Evolutionary conservation across 129 eudicot genomes (phyloP).

Genomic region (Flaveria sonorensis): DNA sequence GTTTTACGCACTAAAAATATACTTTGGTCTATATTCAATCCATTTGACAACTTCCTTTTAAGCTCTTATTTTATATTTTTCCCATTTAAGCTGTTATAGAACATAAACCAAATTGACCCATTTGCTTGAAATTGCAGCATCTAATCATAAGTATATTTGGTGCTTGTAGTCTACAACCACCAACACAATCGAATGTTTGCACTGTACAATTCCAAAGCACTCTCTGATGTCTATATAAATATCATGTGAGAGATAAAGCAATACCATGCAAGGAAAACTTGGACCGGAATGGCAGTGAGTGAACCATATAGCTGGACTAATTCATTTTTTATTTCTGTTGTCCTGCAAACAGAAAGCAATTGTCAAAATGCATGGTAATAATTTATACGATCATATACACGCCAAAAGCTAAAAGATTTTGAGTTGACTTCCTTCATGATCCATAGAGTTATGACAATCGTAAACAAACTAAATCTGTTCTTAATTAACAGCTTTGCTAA

Average conservation of each 20-base stretch:
- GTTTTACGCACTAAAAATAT: too few species aligned
- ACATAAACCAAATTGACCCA: too few species aligned
- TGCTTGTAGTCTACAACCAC: background rate
- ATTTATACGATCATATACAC: background rate
- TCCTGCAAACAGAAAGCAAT: slow-evolving; percentile 51
- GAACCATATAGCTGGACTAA: slow-evolving; percentile 60
- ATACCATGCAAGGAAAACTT: slow-evolving; percentile 80
- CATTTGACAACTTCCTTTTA: too few species aligned
- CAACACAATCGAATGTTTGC: background rate
- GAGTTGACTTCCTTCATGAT: slow-evolving; percentile 10
- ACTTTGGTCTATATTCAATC: too few species aligned
- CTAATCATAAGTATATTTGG: slow-evolving; percentile 7
- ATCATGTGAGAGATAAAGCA: background rate
- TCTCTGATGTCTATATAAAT: slow-evolving; percentile 10
- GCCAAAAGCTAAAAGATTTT: background rate
- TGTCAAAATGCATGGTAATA: background rate
- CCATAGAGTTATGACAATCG: too few species aligned
- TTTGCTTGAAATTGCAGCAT: too few species aligned
- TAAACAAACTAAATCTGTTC: too few species aligned
- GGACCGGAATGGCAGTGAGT: slow-evolving; percentile 60
- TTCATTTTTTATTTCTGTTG: slow-evolving; percentile 58
- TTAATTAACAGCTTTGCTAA: too few species aligned
- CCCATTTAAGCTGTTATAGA: too few species aligned
- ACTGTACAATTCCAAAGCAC: background rate
- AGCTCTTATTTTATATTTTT: too few species aligned